phyloP scores from a whole-genome alignment of 345 rosid genomes.

The Melaleuca quinquenervia region DNA sequence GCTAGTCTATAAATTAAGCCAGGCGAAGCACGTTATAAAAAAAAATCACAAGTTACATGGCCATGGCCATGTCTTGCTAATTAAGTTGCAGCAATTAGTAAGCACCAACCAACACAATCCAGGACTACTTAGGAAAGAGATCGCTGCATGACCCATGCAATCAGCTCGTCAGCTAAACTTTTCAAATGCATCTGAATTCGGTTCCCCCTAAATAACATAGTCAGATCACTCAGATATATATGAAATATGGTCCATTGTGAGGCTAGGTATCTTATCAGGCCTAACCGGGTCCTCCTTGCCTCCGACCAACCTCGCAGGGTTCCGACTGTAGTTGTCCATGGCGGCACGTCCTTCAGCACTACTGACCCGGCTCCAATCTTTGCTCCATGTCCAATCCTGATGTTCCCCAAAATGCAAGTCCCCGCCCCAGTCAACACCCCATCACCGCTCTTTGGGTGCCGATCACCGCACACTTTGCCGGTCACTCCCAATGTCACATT shows the following conservation, averaged over 20 bases:
- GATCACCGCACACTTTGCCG: constrained; percentile 69
- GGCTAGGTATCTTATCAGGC: constrained; percentile 72
- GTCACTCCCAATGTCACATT: constrained; percentile 92
- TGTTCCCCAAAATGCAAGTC: constrained; percentile 83
- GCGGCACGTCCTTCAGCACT: constrained; percentile 72
- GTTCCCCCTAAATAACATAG: constrained; percentile 62
- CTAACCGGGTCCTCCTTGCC: constrained; percentile 75
- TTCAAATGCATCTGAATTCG: neutral
- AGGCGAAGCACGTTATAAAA: neutral
- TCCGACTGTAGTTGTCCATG: constrained; percentile 79
- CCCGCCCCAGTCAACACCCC: constrained; percentile 95
- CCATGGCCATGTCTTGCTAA: neutral
- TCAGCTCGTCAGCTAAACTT: neutral
- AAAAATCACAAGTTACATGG: neutral
- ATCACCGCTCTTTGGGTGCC: constrained; percentile 94
- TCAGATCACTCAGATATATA: constrained; percentile 80
- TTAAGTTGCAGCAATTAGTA: neutral
- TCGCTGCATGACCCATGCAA: neutral
- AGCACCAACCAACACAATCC: neutral
- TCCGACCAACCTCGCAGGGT: constrained; percentile 84
- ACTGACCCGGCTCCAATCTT: constrained; percentile 93
- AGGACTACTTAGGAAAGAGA: too few species aligned
- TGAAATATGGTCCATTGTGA: constrained; percentile 93
- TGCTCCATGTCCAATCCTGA: constrained; percentile 86
- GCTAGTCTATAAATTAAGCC: neutral